phyloP scores from a whole-genome alignment of 352 stramenopile genomes.

The Globisporangium nodosum region DNA sequence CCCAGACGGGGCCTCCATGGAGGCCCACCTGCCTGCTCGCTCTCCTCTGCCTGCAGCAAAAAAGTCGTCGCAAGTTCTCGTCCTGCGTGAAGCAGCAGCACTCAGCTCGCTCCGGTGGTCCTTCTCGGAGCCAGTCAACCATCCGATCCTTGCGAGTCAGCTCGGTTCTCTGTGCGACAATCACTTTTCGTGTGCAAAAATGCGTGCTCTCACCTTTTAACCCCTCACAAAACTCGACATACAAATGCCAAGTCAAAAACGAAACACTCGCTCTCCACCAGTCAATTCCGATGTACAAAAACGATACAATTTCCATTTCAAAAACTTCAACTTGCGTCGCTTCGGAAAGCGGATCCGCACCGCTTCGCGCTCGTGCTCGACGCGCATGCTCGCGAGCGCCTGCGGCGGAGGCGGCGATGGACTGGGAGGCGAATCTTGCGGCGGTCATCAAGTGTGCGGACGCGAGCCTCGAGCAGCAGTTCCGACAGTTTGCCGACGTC shows the following conservation, averaged over 20 bases:
- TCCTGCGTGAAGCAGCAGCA: background rate
- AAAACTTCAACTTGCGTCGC: background rate
- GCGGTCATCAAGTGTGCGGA: constrained; percentile 82
- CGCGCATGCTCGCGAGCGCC: too few species aligned
- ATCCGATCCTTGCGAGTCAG: background rate
- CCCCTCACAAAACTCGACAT: background rate
- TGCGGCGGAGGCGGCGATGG: constrained; percentile 2
- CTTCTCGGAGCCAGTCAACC: background rate
- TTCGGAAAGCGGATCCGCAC: background rate
- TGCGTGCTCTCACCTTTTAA: background rate
- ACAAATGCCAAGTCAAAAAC: background rate
- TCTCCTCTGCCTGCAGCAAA: background rate
- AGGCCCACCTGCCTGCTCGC: background rate
- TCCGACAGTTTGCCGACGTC: constrained; percentile 55
- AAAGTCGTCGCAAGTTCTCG: background rate
- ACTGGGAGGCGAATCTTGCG: constrained; percentile 51
- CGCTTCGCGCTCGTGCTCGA: too few species aligned
- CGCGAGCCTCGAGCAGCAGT: constrained; percentile 69
- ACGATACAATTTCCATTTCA: background rate
- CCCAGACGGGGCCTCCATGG: background rate
- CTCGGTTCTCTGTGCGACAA: background rate
- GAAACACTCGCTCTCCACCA: background rate
- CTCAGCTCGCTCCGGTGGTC: background rate
- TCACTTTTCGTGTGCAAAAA: background rate
- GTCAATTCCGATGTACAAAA: background rate